A percentile compares a stretch with the other conserved stretches of the same genome.
phyloP scores from a whole-genome alignment of 345 rosid genomes.

The Tarenaya hassleriana region DNA sequence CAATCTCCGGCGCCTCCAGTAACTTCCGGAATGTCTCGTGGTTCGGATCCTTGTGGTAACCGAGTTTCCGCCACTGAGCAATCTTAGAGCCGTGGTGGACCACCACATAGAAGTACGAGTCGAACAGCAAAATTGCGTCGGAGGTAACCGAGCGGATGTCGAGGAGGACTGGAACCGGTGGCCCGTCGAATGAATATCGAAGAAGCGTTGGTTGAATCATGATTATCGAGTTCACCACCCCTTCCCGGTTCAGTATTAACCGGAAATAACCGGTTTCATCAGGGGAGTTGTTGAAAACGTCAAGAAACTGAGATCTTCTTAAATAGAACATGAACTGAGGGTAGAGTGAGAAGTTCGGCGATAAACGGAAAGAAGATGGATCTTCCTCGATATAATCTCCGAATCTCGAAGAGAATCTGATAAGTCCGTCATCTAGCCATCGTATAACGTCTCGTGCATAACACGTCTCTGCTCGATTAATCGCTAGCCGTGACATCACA shows the following conservation, averaged over 20 bases:
- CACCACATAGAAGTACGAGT: conserved; percentile 83
- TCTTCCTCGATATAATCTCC: conserved; percentile 90
- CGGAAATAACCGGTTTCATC: conserved; percentile 88
- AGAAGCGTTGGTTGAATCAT: conserved; percentile 95
- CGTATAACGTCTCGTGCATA: conserved; percentile 73
- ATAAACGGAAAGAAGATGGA: conserved; percentile 83
- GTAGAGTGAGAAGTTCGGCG: conserved; percentile 82
- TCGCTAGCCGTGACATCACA: conserved; percentile 89
- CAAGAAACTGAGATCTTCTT: conserved; percentile 94
- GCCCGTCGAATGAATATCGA: conserved; percentile 88
- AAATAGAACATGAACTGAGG: conserved; percentile 97
- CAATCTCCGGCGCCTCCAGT: conserved; percentile 78
- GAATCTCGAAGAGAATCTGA: conserved; percentile 66
- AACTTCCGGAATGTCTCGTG: conserved; percentile 82
- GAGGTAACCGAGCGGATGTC: conserved; percentile 71
- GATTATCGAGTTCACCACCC: conserved; percentile 76
- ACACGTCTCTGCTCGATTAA: conserved; percentile 63
- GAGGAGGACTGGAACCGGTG: conserved; percentile 90
- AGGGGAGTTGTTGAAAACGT: conserved; percentile 79
- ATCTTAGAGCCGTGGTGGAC: conserved; percentile 86
- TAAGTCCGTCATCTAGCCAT: conserved; percentile 85
- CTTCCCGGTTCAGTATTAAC: conserved; percentile 86
- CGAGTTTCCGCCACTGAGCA: conserved; percentile 87
- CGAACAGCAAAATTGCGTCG: conserved; percentile 79
- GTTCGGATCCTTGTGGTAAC: conserved; percentile 69